Evolutionary conservation across 805 yeast genomes (phyloP).

Genomic region (Cyberlindnera lachancei): DNA sequence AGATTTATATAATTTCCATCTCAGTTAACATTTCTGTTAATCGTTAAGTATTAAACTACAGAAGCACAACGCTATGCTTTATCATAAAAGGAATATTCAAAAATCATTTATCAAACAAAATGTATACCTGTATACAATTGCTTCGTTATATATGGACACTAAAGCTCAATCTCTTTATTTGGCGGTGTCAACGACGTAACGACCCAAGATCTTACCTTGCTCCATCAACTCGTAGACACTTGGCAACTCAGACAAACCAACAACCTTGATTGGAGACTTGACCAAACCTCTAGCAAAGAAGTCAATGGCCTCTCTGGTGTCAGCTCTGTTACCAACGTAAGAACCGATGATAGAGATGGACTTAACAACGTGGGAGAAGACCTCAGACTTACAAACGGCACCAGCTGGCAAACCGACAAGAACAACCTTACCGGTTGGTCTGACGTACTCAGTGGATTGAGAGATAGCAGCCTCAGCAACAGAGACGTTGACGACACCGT

Average conservation of each 20-base stretch:
- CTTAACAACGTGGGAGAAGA: slow-evolving; percentile 48
- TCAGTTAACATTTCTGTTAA: no score
- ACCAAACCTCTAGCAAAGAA: slow-evolving; percentile 68
- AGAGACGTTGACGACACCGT: slow-evolving; percentile 36
- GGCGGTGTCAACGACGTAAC: slow-evolving; percentile 36
- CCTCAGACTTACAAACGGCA: slow-evolving; percentile 44
- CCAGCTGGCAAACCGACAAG: slow-evolving; percentile 59
- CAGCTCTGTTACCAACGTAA: slow-evolving; percentile 85
- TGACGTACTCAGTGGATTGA: slow-evolving; percentile 45
- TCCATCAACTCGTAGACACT: slow-evolving; percentile 71
- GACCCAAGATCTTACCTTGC: slow-evolving; percentile 77
- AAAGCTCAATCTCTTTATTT: no score
- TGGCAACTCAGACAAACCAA: slow-evolving; percentile 67
- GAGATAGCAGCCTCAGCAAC: slow-evolving; percentile 48
- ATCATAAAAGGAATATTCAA: slow-evolving; percentile 5
- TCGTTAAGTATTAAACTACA: no score
- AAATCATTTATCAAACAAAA: background rate
- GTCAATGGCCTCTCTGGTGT: slow-evolving; percentile 73
- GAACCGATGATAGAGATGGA: slow-evolving; percentile 59
- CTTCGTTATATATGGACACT: no score
- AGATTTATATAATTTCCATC: no score
- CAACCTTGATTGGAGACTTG: slow-evolving; percentile 66
- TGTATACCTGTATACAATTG: no score
- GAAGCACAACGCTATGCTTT: no score
- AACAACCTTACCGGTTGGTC: slow-evolving; percentile 54